A percentile compares a stretch with the other conserved stretches of the same genome.
Conservation (phyloP, 2,329 filamentous ascomycete genomes). For the Alternaria gansuensis region DNA sequence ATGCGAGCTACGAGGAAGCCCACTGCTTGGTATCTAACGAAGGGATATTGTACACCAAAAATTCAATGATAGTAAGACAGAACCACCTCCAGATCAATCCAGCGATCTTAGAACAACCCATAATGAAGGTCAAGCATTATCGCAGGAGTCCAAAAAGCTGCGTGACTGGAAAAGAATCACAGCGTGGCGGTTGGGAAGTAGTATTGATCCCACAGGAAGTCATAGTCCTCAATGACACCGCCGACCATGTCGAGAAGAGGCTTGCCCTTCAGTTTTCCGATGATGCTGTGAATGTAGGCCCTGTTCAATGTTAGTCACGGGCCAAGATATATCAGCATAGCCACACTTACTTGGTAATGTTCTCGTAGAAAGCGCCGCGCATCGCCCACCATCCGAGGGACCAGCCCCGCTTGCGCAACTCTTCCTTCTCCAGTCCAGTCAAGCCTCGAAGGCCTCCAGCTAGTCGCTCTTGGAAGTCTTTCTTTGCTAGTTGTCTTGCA, state of each 20-base stretch:
- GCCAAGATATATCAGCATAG: background rate
- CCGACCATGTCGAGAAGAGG: constrained; percentile 82
- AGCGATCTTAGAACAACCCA: constrained; percentile 7
- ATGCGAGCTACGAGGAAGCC: background rate
- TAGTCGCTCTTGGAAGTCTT: constrained; percentile 67
- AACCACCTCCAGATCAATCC: constrained; percentile 1
- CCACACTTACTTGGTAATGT: constrained; percentile 72
- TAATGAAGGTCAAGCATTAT: constrained; percentile 6
- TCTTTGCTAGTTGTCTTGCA: constrained; percentile 82
- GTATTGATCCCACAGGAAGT: constrained; percentile 98
- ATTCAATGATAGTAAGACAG: background rate
- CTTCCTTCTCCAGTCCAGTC: constrained; percentile 87
- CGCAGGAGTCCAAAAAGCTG: background rate
- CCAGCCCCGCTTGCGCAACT: constrained; percentile 88
- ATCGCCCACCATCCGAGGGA: constrained; percentile 94
- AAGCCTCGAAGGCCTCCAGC: constrained; percentile 77
- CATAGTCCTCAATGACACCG: constrained; percentile 92
- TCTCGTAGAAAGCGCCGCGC: constrained; percentile 96
- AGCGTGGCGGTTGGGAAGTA: constrained; percentile 79
- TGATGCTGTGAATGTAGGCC: constrained; percentile 71
- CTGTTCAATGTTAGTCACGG: constrained; percentile 49
- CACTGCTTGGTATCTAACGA: constrained; percentile 35
- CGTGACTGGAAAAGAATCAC: constrained; percentile 36
- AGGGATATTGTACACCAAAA: constrained; percentile 21
- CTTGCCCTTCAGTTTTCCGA: constrained; percentile 74